Evolutionary conservation across 176 grass and related monocot species (phyloP).

Genomic region (Saccharum spontaneum): DNA sequence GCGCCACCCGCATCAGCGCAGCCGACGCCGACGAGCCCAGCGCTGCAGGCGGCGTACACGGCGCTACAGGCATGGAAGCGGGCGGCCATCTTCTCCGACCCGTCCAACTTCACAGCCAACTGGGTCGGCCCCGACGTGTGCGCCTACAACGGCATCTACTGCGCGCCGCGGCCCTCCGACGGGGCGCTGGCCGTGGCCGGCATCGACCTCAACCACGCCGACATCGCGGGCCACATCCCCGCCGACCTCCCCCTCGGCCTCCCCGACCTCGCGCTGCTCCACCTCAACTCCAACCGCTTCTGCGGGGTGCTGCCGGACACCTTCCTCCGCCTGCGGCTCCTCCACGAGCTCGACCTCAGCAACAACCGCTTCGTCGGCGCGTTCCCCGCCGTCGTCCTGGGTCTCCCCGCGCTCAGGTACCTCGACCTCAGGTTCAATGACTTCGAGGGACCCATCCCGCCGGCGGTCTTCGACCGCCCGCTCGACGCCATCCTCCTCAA

Average conservation of each 20-base stretch:
- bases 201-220: constrained; percentile 61
- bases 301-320: constrained; percentile 57
- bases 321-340: constrained; percentile 43
- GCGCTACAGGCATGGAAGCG: constrained; percentile 58
- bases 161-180: constrained; percentile 35
- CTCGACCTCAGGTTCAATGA: constrained; percentile 69
- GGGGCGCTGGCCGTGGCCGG: constrained; percentile 40
- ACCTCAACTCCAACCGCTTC: constrained; percentile 95
- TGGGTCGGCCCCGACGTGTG: constrained; percentile 60
- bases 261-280: constrained; percentile 73
- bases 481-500: constrained; percentile 46
- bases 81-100: constrained; percentile 62
- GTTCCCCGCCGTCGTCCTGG: constrained; percentile 39
- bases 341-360: constrained; percentile 75
- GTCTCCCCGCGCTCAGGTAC: constrained; percentile 35
- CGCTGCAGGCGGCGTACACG: constrained; percentile 40
- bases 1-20: background rate
- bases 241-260: constrained; percentile 21
- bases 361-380: constrained; percentile 58
- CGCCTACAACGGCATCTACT: constrained; percentile 56
- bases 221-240: constrained; percentile 51
- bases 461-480: constrained; percentile 17
- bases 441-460: constrained; percentile 43
- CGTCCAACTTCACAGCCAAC: constrained; percentile 51
- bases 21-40: constrained; percentile 7